A percentile compares a stretch with the other conserved stretches of the same genome.
phyloP scores from a whole-genome alignment of 495 filamentous ascomycete genomes.

The Penicillium paxilli region DNA sequence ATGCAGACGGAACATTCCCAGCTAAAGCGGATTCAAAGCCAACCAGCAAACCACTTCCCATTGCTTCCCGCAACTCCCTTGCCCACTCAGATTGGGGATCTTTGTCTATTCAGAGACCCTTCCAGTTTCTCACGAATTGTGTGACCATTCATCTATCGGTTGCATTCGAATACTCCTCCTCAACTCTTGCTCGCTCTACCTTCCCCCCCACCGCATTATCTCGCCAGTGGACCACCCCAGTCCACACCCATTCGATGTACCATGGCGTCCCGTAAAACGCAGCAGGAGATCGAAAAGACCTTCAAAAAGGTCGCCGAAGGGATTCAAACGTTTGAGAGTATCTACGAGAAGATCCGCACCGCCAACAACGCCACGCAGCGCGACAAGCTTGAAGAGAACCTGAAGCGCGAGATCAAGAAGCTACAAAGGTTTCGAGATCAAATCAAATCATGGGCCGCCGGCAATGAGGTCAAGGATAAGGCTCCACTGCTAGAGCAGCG shows the following conservation, averaged over 20 bases:
- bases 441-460: conserved; percentile 97
- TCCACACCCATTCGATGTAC: conserved; percentile 25
- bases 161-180: conserved; percentile 24
- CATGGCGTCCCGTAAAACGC: conserved; percentile 94
- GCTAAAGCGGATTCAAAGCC: not conserved
- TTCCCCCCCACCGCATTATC: conserved; percentile 16
- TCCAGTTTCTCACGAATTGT: conserved; percentile 3
- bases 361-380: conserved; percentile 91
- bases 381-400: conserved; percentile 94
- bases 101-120: conserved; percentile 9
- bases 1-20: too few species aligned
- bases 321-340: conserved; percentile 85
- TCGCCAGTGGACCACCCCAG: conserved; percentile 22
- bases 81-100: conserved; percentile 11
- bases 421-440: conserved; percentile 94
- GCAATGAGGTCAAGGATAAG: conserved; percentile 99
- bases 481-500: conserved; percentile 88
- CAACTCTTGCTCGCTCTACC: too few species aligned
- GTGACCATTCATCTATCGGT: conserved; percentile 12
- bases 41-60: not conserved
- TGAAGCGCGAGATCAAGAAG: conserved; percentile 99
- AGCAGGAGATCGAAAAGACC: conserved; percentile 96
- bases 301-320: conserved; percentile 97
- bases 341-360: conserved; percentile 93
- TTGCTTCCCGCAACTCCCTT: conserved; percentile 2